Conservation (phyloP, 768 basidiomycete species). For the Suillus tomentosus region DNA sequence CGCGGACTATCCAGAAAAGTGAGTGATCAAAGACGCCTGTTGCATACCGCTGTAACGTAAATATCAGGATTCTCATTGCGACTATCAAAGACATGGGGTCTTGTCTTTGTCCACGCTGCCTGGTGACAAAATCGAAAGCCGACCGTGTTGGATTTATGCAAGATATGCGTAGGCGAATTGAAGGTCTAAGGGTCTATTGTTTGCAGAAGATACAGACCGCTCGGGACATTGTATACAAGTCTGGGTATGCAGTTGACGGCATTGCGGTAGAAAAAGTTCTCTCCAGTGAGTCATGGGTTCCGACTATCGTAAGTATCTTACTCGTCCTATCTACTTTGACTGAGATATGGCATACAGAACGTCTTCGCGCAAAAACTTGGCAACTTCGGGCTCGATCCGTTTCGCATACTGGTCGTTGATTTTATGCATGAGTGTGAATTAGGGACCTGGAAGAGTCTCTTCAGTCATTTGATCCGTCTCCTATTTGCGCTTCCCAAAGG, state of each 20-base stretch:
- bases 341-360: conserved; percentile 25
- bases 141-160: conserved; percentile 13
- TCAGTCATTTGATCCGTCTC: conserved; percentile 37
- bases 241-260: not conserved
- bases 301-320: not conserved
- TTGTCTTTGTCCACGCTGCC: conserved; percentile 35
- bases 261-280: not conserved
- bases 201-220: not conserved
- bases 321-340: no score
- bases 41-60: no score
- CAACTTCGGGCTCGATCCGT: conserved; percentile 23
- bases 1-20: conserved; percentile 26
- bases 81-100: conserved; percentile 29
- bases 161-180: no score
- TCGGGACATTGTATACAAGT: not conserved
- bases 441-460: conserved; percentile 38
- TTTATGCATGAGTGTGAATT: conserved; percentile 43
- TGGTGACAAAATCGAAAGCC: conserved; percentile 20
- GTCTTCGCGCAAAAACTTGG: conserved; percentile 30
- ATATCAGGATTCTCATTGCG: conserved; percentile 26
- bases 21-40: not conserved
- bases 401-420: conserved; percentile 31
- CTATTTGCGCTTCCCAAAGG: conserved; percentile 16
- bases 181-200: no score
- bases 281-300: not conserved